Percentiles rank a stretch among this genome's conserved stretches.
phyloP scores from a whole-genome alignment of 1,284 basidiomycete genomes.

The Uromyces viciae-fabae region DNA sequence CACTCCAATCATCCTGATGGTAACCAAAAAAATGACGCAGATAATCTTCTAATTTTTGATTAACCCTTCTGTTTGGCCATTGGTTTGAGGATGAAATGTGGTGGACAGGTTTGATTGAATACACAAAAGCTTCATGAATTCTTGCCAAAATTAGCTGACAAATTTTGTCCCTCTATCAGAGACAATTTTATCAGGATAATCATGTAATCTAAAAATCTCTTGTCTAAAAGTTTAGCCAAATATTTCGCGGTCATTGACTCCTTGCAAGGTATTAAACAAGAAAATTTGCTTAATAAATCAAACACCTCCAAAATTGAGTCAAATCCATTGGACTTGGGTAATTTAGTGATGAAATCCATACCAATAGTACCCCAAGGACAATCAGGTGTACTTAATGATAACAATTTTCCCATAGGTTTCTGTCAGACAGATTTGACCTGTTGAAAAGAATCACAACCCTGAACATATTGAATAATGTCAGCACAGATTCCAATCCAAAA shows the following conservation, averaged over 20 bases:
- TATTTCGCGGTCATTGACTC: neutral
- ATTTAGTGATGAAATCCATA: constrained; percentile 59
- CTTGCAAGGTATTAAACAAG: constrained; percentile 51
- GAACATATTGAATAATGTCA: neutral
- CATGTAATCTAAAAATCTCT: constrained; percentile 18
- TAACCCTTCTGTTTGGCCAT: neutral
- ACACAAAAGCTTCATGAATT: neutral
- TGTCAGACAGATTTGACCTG: neutral
- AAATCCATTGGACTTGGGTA: constrained; percentile 56
- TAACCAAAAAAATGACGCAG: constrained; percentile 1
- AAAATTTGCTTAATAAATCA: constrained; percentile 57
- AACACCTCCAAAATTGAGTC: constrained; percentile 58
- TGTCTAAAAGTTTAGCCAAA: neutral
- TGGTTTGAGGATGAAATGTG: constrained; percentile 14
- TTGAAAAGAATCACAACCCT: neutral
- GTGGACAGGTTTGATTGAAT: neutral
- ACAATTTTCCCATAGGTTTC: constrained; percentile 53
- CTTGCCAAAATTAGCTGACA: neutral
- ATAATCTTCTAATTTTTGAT: neutral
- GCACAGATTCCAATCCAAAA: neutral
- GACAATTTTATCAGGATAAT: neutral
- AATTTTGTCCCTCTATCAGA: neutral
- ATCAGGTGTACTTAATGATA: constrained; percentile 52
- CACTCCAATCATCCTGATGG: constrained; percentile 6
- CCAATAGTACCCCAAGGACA: constrained; percentile 58